Evolutionary conservation across 2,329 filamentous ascomycete species (phyloP), one percentile per base, ranked within the genome.

Genomic region (Botrytis fabae): DNA sequence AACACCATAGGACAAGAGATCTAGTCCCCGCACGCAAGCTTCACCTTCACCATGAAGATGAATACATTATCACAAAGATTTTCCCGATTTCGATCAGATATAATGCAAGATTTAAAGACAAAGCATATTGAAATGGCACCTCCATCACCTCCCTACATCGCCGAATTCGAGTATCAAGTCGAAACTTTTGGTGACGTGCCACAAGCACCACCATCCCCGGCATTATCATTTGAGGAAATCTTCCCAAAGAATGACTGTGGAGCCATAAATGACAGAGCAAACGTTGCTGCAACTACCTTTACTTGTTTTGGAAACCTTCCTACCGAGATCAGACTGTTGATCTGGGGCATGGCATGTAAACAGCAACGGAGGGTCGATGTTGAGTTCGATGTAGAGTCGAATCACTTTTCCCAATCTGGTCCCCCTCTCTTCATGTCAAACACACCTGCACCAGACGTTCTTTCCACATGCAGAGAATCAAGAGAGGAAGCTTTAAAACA

Each of bases 111-210:
- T 18, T 35, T 61, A 12, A 25, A 61, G 6, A 28, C 20, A 22
- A 44, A n/a, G n/a, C 44, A 60, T 22, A 38, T 28, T 32, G 42
- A 44, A 25, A 20, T 57, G 6, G 10, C 28, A 44, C n/a, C 35
- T 4, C 32, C 12, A 18, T 40, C 42, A 40, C 70, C 70, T 40
- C 51, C 22, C 20, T 72, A 68, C 32, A 69, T 72, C 18, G 48
- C 54, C 63, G 70, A 72, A 14, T 72, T 57, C 51, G 70, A 72
- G 25, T 72, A 72, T 32, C 70, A 72, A 68, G 22, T 59, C 8
- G 70, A 72, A 38, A 72, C 25, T 54, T 48, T 44, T n/a, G 48
- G 35, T n/a, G 18, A 10, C 28, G n/a, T 71, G 20, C 32, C 48
- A 38, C 48, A 42, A 7, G 40, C 38, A 18, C 38, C 42, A 40